Base-by-base conservation (phyloP, 176 grass and related monocot genomes). In the Olyra latifolia region DNA sequence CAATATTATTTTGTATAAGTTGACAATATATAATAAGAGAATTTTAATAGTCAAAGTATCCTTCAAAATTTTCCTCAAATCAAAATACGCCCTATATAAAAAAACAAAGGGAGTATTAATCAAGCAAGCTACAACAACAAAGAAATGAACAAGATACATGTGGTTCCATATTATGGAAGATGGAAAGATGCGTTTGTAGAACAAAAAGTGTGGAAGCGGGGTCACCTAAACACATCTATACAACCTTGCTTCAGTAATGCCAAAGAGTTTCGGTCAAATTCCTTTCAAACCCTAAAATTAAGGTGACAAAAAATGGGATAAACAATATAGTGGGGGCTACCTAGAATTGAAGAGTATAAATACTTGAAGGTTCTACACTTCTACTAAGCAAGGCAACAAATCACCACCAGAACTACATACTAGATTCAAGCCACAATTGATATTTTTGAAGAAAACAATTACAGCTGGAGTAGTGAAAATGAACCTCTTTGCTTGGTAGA, bases 401-500 rank as follows among this genome's bases (percentile, higher is more conserved):
- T 47, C 42, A 50, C 9, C 40, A 60, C 28, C 28, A 10, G 52
- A 87, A 69, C 32, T n/a, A 69, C 22, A 11, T 47, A 58, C 13
- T 60, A 57, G 9, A 9, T 27, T 47, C 40, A 67, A 81, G 8
- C 41, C 8, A 58, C 61, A 61, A 3, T 74, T 60, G 5, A 20
- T 60, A 74, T 59, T 80, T 78, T 80, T 72, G 71, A 44, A 8
- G 61, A 68, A 40, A 82, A 54, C 4, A 74, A 27, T 12, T 74
- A 83, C 4, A 74, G 19, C 40, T 79, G 5, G 13, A 67, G 41
- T 32, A 14, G 12, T 53, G 17, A 79, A 76, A 55, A 77, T n/a
- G 17, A 84, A 94, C 95, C 95, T 89, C 84, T 92, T 87, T 83
- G 44, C 67, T 92, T 98, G 20, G 77, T 88, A 75, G 85, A 73